Evolutionary conservation across 2,329 filamentous ascomycete genomes (phyloP), one percentile per base, ranked within the genome.

Genomic region (Thelonectria blattea): DNA sequence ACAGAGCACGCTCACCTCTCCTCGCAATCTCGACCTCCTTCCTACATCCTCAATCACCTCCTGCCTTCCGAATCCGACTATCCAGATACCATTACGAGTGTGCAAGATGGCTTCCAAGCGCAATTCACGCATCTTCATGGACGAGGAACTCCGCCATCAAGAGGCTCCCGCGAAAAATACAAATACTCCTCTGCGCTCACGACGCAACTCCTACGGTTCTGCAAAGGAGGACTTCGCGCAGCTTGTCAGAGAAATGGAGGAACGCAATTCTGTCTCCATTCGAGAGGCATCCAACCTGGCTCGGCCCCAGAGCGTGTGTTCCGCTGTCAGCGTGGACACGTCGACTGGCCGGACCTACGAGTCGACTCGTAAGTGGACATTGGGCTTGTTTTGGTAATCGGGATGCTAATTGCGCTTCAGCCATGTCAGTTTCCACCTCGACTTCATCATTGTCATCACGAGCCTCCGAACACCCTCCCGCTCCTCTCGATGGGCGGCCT

Each of bases 401-500:
- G 24, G 18, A 30, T 10, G 24, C 67, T 71, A 49, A 69, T 43
- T 27, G 8, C 10, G 12, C 4, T 14, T 9, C 32, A 71, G 67
- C 65, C 41, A 60, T 58, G 60, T 68, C 56, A 5, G 20, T 49
- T 15, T 64, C 62, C 3, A 54, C 66, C 20, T 66, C 68, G 8
- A 41, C 51, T 24, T 59, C 65, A 17, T 60, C 56, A 39, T 55
- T 60, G n/a, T 62, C 61, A 12, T 49, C 58, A 14, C 63, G 56
- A 14, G 18, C 61, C 34, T 37, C 63, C 11, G 62, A 69, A 17
- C 67, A 68, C 39, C 63, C 69, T 6, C 20, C 42, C n/a, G 66
- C 67, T 6, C 69, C 71, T 8, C 47, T 67, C 15, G 65, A 69
- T 39, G 73, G 74, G 12, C 69, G 75, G 6, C 91, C 91, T 1